Conservation (phyloP, 495 filamentous ascomycete species). For the Recurvomyces mirabilis region DNA sequence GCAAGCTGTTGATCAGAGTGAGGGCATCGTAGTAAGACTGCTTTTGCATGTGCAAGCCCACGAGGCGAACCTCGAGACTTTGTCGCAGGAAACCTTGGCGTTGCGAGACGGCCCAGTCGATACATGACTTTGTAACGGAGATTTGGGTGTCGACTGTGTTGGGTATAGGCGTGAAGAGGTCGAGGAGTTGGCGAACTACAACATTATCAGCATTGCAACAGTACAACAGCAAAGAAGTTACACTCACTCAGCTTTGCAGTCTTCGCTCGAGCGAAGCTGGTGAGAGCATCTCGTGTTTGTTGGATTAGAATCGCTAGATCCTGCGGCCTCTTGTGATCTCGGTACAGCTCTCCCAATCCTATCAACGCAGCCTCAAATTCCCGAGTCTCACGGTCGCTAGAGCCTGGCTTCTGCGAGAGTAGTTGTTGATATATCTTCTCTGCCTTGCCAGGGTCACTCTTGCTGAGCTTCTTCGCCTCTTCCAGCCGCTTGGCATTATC, state of each 20-base stretch:
- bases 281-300: slow-evolving; percentile 78
- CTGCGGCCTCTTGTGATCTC: slow-evolving; percentile 66
- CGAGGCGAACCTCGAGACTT: slow-evolving; percentile 92
- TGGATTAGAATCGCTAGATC: slow-evolving; percentile 87
- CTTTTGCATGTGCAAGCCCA: slow-evolving; percentile 88
- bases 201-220: background rate
- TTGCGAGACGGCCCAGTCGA: slow-evolving; percentile 96
- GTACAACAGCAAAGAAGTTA: background rate
- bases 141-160: slow-evolving; percentile 88
- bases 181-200: slow-evolving; percentile 89
- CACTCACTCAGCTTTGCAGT: slow-evolving; percentile 87
- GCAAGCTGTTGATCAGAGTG: slow-evolving; percentile 86
- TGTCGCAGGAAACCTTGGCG: slow-evolving; percentile 90
- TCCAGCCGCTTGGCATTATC: slow-evolving; percentile 51
- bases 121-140: slow-evolving; percentile 89
- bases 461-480: slow-evolving; percentile 75
- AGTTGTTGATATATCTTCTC: slow-evolving; percentile 78
- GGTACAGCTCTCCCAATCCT: slow-evolving; percentile 80
- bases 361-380: slow-evolving; percentile 80
- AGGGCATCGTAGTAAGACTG: slow-evolving; percentile 93
- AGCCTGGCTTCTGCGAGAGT: slow-evolving; percentile 70
- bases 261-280: slow-evolving; percentile 96
- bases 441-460: slow-evolving; percentile 67
- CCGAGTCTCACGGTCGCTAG: slow-evolving; percentile 69
- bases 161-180: slow-evolving; percentile 86